Evolutionary conservation across 257 asterid species (phyloP).

Genomic region (Solanum clarkiae): DNA sequence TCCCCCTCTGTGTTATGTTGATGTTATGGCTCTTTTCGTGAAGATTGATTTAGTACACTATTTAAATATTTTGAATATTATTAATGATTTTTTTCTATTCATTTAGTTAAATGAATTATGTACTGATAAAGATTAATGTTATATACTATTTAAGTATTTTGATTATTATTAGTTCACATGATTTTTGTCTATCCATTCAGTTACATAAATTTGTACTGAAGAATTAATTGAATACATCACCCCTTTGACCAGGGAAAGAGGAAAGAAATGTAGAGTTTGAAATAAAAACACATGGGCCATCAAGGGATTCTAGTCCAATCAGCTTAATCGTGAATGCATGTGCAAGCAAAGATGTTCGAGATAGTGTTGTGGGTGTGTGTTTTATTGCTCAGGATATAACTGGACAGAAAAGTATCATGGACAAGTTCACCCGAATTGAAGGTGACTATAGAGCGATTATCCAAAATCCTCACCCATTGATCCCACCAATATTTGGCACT

Average conservation of each 20-base stretch:
- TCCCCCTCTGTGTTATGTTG: neutral
- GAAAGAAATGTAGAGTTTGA: constrained; percentile 74
- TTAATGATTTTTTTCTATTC: neutral
- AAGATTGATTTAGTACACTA: neutral
- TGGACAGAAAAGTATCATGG: constrained; percentile 72
- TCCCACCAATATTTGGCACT: constrained; percentile 88
- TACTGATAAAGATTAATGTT: neutral
- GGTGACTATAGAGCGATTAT: constrained; percentile 83
- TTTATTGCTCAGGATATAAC: constrained; percentile 92
- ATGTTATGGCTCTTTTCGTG: neutral
- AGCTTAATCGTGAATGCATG: constrained; percentile 84
- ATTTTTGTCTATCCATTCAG: neutral
- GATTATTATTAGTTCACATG: neutral
- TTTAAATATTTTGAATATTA: neutral
- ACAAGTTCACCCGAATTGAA: constrained; percentile 87
- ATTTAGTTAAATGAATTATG: neutral
- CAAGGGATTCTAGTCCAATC: constrained; percentile 53
- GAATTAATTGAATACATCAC: neutral
- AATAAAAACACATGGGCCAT: constrained; percentile 56
- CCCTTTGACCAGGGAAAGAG: constrained; percentile 54
- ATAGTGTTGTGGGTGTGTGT: constrained; percentile 83
- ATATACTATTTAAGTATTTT: neutral
- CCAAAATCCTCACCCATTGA: constrained; percentile 82
- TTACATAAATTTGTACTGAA: neutral
- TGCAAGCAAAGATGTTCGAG: constrained; percentile 79